Percentiles rank a stretch among this genome's conserved stretches.
Conservation (phyloP, 169 alveolate genomes). For the Neospora caninum region DNA sequence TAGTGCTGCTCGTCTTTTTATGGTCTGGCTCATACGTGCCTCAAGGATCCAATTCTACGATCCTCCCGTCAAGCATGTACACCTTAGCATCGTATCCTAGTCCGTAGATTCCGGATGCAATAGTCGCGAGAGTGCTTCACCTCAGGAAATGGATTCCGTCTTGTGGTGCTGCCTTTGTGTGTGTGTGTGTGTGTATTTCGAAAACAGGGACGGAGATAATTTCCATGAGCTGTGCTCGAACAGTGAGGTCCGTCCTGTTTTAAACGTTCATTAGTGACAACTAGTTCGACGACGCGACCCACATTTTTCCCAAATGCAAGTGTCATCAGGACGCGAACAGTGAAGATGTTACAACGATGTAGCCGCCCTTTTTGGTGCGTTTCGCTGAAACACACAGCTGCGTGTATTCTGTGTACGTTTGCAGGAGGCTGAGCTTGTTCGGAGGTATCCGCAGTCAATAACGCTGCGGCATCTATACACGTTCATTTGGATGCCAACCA, state of each 20-base stretch:
- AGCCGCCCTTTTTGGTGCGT: too few relatives aligned
- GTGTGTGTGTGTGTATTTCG: neutral
- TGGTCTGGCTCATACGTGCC: too few relatives aligned
- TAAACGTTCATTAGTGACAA: constrained; percentile 7
- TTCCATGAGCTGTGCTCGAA: constrained; percentile 72
- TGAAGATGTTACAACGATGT: too few relatives aligned
- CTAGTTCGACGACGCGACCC: too few relatives aligned
- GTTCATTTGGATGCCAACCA: constrained; percentile 91
- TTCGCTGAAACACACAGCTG: neutral
- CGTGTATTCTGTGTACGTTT: neutral
- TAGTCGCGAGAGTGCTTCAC: neutral
- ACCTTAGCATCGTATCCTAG: too few relatives aligned
- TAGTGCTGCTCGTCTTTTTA: neutral
- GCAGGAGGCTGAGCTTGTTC: constrained; percentile 82
- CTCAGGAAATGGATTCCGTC: neutral
- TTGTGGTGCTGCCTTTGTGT: neutral
- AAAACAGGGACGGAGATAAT: constrained; percentile 60
- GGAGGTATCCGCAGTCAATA: constrained; percentile 87
- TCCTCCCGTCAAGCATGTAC: too few relatives aligned
- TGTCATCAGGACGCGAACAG: too few relatives aligned
- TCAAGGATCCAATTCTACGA: too few relatives aligned
- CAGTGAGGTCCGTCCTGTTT: constrained; percentile 36
- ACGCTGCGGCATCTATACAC: constrained; percentile 81
- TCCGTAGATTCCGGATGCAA: too few relatives aligned
- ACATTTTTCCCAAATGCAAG: too few relatives aligned